These are phyloP conservation scores for Adansonia digitata DNA, from an alignment of 345 rosid species.

Conservation along the genomic window DNA sequence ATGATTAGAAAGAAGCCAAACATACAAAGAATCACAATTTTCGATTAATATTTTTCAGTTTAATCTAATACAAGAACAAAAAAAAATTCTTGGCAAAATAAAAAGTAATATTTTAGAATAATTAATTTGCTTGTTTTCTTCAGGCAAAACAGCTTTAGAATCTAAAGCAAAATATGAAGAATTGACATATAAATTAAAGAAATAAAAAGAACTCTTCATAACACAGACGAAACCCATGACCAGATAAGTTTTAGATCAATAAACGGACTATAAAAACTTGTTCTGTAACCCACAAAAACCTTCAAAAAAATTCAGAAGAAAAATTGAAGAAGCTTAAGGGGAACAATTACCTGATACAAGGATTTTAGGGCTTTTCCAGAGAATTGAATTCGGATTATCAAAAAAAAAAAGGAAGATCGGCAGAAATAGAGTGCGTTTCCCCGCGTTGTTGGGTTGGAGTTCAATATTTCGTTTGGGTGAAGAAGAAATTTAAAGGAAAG, in stretches of 20 bases:
- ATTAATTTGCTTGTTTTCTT: not conserved
- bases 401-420: not conserved
- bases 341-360: conserved; percentile 4
- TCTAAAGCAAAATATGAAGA: not conserved
- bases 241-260: not conserved
- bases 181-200: not conserved
- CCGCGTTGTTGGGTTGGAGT: not conserved
- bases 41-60: not conserved
- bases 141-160: not conserved
- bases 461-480: not conserved
- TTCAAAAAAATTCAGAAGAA: not conserved
- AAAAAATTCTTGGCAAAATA: not conserved
- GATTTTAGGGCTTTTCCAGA: not conserved
- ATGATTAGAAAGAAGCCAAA: not conserved
- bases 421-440: not conserved
- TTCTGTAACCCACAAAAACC: not conserved
- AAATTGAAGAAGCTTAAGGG: not conserved
- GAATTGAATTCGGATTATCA: not conserved
- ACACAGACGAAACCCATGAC: not conserved
- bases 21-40: not conserved
- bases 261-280: not conserved
- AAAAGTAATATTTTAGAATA: not conserved
- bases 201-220: not conserved
- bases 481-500: conserved; percentile 1
- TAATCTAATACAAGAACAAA: not conserved